phyloP scores from a whole-genome alignment of 345 rosid species.

The Noccaea caerulescens region DNA sequence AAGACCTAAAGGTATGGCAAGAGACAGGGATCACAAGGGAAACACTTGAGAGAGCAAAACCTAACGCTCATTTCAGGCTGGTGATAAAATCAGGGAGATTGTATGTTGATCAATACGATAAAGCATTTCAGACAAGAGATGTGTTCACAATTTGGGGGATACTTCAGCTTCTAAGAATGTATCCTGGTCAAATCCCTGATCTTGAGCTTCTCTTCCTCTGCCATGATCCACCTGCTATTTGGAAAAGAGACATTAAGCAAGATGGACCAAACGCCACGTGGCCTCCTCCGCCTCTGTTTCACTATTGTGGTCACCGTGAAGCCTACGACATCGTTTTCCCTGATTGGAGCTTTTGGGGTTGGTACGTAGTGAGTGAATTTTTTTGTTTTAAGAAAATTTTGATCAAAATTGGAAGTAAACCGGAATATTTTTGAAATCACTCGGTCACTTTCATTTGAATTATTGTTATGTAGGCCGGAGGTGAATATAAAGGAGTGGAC shows the following conservation, averaged over 20 bases:
- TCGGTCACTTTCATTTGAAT: neutral
- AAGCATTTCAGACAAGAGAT: constrained; percentile 59
- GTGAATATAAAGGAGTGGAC: constrained; percentile 68
- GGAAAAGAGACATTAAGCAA: constrained; percentile 35
- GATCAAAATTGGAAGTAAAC: neutral
- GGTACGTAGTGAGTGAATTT: constrained; percentile 37
- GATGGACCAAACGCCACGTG: constrained; percentile 27
- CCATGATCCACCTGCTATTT: constrained; percentile 47
- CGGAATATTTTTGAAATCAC: neutral
- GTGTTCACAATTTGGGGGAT: constrained; percentile 71
- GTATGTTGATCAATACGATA: constrained; percentile 50
- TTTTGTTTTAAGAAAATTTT: too few species aligned
- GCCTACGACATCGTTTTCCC: constrained; percentile 57
- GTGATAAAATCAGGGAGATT: constrained; percentile 53
- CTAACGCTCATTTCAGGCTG: constrained; percentile 52
- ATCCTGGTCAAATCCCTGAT: constrained; percentile 66
- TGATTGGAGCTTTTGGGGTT: constrained; percentile 81
- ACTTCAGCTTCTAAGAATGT: constrained; percentile 62
- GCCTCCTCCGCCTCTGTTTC: constrained; percentile 65
- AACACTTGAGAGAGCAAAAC: constrained; percentile 49
- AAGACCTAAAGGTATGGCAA: constrained; percentile 58
- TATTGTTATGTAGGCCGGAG: constrained; percentile 53
- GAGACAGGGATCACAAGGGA: constrained; percentile 55
- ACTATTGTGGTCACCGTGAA: constrained; percentile 51
- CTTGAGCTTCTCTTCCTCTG: constrained; percentile 63